Evolutionary conservation across 441 rosid species (phyloP), one percentile per base, ranked within the genome.

Genomic region (Viola pubescens): DNA sequence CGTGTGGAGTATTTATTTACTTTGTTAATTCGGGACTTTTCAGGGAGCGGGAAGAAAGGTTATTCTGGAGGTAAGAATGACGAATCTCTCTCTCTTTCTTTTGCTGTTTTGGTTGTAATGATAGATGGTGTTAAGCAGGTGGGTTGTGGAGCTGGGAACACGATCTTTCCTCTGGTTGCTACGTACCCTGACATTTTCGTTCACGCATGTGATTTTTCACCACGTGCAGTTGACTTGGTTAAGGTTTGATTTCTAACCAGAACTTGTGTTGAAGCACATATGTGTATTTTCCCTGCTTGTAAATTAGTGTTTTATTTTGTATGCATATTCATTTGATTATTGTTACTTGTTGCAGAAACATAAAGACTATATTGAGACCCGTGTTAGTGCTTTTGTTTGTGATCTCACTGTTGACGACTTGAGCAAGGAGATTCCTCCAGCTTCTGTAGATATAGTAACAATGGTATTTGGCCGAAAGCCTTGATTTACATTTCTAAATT

Each of bases 91-190:
- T 46, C 60, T 40, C 6, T 53, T 42, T 50, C 44, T 51, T 40
- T 40, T 13, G 52, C 4, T 4, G 64, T 65, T 49, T 70, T 53
- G 40, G 37, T 62, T 61, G 56, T 43, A 26, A 26, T 60, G 58
- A 58, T 62, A 53, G 56, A 11, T 47, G 39, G 46, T 58, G 48
- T 42, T 69, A 11, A 68, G 60, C 80, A 92, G 98, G 83, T 89
- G 67, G 97, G 98, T 14, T 89, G 97, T 73, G 98, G 97, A 66
- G 94, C 90, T 76, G 97, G 96, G 70, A 92, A 92, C 74, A 83
- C 97, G 37, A 79, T 80, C 42, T 89, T 82, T 69, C 98, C 98
- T 47, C 70, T 89, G 71, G 65, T 87, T 72, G 80, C 97, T 43
- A 81, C 81, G 12, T 89, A 82, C 65, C 90, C 91, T 37, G 76